Percentiles rank a stretch among this genome's conserved stretches.
phyloP scores from a whole-genome alignment of 352 stramenopile species.

The Pythium rishiriense region DNA sequence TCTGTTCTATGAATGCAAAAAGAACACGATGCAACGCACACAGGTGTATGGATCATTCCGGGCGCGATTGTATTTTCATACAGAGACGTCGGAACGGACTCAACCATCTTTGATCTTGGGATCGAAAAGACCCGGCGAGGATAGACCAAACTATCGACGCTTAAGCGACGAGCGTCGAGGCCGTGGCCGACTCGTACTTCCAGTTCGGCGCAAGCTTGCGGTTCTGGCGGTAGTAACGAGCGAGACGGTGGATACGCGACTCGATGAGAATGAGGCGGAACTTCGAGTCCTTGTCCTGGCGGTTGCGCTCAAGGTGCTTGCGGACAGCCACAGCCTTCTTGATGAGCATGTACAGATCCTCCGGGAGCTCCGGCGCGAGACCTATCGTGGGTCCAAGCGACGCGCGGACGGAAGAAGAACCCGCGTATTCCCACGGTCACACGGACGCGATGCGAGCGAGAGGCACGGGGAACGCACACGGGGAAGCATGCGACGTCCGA shows the following conservation, averaged over 20 bases:
- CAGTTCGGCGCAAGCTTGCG: constrained; percentile 99
- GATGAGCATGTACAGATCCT: constrained; percentile 99
- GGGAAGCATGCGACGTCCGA: constrained; percentile 19
- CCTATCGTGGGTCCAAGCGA: constrained; percentile 39
- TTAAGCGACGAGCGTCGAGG: constrained; percentile 99
- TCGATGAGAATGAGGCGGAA: constrained; percentile 99
- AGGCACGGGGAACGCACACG: constrained; percentile 17
- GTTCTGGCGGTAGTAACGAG: constrained; percentile 99
- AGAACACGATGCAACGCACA: background rate
- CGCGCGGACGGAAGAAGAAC: constrained; percentile 31
- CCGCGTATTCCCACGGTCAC: constrained; percentile 85
- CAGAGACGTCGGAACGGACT: background rate
- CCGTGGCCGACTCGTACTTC: constrained; percentile 99
- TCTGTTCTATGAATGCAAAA: background rate
- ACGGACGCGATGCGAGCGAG: constrained; percentile 34
- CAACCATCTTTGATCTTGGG: constrained; percentile 30
- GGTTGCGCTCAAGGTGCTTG: constrained; percentile 99
- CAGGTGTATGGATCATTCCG: constrained; percentile 17
- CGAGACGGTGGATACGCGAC: constrained; percentile 98
- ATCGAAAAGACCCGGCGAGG: constrained; percentile 12
- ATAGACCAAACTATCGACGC: constrained; percentile 14
- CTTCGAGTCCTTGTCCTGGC: constrained; percentile 99
- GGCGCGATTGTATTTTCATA: constrained; percentile 2
- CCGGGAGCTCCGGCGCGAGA: constrained; percentile 98
- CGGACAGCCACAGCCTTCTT: constrained; percentile 99